Evolutionary conservation across 768 basidiomycete species (phyloP).

Genomic region (Leucosporidium creatinivorum): DNA sequence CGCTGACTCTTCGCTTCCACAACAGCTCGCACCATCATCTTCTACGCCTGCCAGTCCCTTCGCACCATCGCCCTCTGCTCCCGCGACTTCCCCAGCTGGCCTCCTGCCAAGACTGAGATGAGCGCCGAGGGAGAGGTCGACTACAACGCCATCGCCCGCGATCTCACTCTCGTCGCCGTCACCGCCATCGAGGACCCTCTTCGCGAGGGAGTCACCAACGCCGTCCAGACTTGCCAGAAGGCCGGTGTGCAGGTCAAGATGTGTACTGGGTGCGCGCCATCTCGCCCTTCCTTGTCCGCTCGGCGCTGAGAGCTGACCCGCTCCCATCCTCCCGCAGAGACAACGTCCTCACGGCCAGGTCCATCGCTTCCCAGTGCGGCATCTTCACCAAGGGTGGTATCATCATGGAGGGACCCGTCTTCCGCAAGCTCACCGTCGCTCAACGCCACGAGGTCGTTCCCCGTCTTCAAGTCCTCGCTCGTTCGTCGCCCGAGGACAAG

Average conservation of each 20-base stretch:
- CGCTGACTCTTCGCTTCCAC: not conserved
- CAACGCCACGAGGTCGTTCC: constrained; percentile 80
- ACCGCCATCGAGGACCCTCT: constrained; percentile 95
- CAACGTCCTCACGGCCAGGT: constrained; percentile 61
- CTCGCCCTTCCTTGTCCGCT: not conserved
- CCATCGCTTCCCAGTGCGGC: constrained; percentile 91
- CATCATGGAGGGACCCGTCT: constrained; percentile 95
- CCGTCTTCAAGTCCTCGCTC: constrained; percentile 88
- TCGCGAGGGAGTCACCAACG: constrained; percentile 77
- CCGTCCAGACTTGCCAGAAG: constrained; percentile 74
- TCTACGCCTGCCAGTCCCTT: constrained; percentile 93
- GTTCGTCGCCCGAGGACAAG: constrained; percentile 97
- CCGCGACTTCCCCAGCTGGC: constrained; percentile 78
- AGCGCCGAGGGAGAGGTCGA: constrained; percentile 32
- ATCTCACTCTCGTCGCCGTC: constrained; percentile 79
- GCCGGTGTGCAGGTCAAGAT: constrained; percentile 94
- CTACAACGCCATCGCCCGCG: constrained; percentile 59
- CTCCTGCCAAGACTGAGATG: constrained; percentile 49
- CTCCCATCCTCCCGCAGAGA: constrained; percentile 14
- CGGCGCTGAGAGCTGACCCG: not conserved
- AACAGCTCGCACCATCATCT: constrained; percentile 72
- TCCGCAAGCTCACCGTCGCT: constrained; percentile 63
- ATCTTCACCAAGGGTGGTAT: constrained; percentile 89
- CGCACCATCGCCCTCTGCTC: constrained; percentile 93
- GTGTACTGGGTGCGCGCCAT: constrained; percentile 60